Evolutionary conservation across 2,329 filamentous ascomycete genomes (phyloP).

Genomic region (Mycosphaerella arachidis): DNA sequence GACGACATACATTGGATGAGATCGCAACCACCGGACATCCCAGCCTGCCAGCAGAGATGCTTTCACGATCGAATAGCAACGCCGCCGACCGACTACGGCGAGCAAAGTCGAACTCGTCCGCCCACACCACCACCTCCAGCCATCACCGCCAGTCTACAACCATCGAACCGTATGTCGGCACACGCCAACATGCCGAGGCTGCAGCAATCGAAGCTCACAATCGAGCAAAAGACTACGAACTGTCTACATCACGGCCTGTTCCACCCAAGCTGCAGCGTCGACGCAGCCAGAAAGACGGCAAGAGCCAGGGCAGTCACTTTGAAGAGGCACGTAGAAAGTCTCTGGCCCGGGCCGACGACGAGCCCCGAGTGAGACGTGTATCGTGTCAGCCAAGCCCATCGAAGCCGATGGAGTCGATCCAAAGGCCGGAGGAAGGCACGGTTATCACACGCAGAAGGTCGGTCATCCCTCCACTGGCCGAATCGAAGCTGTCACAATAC

Average conservation of each 20-base stretch:
- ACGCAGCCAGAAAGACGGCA: slow-evolving; percentile 23
- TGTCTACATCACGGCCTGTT: slow-evolving; percentile 17
- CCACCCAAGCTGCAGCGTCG: slow-evolving; percentile 19
- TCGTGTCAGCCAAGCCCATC: slow-evolving; percentile 1
- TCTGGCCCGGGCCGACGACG: slow-evolving; percentile 7
- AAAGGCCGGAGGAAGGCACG: slow-evolving; percentile 9
- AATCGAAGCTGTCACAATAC: background rate
- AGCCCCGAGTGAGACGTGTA: slow-evolving; percentile 2
- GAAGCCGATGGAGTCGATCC: slow-evolving; percentile 2
- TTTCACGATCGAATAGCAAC: slow-evolving; percentile 32
- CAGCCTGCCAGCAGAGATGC: slow-evolving; percentile 22
- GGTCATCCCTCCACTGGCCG: slow-evolving; percentile 17
- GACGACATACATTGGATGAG: background rate
- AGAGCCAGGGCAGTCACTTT: slow-evolving; percentile 34
- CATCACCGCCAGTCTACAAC: slow-evolving; percentile 18
- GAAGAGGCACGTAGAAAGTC: slow-evolving; percentile 26
- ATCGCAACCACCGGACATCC: background rate
- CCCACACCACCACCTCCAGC: slow-evolving; percentile 36
- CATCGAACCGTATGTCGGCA: slow-evolving; percentile 39
- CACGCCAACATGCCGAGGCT: slow-evolving; percentile 57
- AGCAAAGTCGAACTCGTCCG: slow-evolving; percentile 32
- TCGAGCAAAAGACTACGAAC: slow-evolving; percentile 45
- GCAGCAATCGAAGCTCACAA: slow-evolving; percentile 60
- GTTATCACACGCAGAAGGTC: slow-evolving; percentile 23
- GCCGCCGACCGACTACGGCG: slow-evolving; percentile 30